These are phyloP conservation scores for Pseudopithomyces maydicus DNA, from an alignment of 2,329 filamentous ascomycete genomes.

Conservation along the genomic window DNA sequence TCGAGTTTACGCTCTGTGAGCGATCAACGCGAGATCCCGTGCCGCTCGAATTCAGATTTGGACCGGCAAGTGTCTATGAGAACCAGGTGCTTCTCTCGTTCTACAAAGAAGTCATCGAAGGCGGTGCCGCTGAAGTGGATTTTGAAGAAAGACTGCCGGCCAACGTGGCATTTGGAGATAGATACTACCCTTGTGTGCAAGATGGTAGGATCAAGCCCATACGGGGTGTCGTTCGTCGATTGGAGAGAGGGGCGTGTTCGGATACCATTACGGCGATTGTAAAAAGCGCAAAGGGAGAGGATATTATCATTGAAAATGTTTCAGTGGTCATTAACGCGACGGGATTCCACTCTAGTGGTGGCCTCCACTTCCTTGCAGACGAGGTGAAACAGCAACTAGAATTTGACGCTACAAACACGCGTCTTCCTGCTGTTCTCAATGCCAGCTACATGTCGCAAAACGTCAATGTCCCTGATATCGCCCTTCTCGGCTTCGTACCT, in stretches of 20 bases:
- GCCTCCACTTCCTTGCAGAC: conserved; percentile 65
- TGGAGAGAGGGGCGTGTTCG: conserved; percentile 5
- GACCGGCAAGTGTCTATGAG: background rate
- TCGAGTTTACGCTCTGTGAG: conserved; percentile 33
- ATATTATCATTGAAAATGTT: conserved; percentile 56
- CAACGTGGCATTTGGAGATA: conserved; percentile 69
- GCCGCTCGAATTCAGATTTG: conserved; percentile 9
- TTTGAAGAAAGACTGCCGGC: conserved; percentile 55
- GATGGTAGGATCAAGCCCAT: conserved; percentile 51
- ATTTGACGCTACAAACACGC: conserved; percentile 59
- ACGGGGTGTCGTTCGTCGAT: conserved; percentile 25
- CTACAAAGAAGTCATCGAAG: conserved; percentile 7
- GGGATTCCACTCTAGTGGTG: conserved; percentile 66
- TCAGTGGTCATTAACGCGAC: conserved; percentile 73
- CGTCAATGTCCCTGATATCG: conserved; percentile 66
- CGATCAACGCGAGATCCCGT: conserved; percentile 30
- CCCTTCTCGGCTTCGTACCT: conserved; percentile 77
- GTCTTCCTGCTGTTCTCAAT: conserved; percentile 51
- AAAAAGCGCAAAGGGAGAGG: background rate
- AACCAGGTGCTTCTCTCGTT: background rate
- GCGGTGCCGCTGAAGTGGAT: background rate
- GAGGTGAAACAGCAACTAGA: conserved; percentile 61
- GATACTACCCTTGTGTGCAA: conserved; percentile 73
- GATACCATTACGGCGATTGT: conserved; percentile 1
- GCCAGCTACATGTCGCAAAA: conserved; percentile 46